phyloP scores from a whole-genome alignment of 1,284 basidiomycete species.

The Wolfiporia cocos region DNA sequence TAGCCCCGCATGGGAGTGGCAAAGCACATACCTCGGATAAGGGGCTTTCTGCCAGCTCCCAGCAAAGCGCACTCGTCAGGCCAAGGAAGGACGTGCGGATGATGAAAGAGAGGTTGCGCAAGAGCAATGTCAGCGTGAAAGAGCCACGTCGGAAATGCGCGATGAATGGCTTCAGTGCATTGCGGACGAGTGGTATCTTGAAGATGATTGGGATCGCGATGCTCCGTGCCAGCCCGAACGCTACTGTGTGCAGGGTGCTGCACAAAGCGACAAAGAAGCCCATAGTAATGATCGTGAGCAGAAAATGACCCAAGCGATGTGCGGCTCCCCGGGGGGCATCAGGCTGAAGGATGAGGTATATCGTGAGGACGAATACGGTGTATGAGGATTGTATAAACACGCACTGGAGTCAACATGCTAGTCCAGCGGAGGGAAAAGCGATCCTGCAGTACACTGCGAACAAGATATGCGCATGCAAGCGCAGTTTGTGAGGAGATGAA shows the following conservation, averaged over 20 bases:
- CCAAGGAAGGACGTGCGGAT: constrained; percentile 43
- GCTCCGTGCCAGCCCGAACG: constrained; percentile 40
- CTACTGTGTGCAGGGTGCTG: constrained; percentile 30
- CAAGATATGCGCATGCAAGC: constrained; percentile 37
- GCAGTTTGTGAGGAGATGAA: constrained; percentile 45
- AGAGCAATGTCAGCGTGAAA: constrained; percentile 45
- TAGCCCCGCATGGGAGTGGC: not conserved
- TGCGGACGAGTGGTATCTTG: constrained; percentile 43
- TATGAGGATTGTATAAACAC: not conserved
- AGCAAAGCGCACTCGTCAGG: constrained; percentile 41
- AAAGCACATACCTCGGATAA: constrained; percentile 45
- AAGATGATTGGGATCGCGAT: constrained; percentile 45
- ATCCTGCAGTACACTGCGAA: constrained; percentile 53
- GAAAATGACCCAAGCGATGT: constrained; percentile 25
- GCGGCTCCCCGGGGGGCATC: constrained; percentile 5
- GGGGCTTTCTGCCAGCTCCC: constrained; percentile 56
- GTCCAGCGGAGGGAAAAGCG: constrained; percentile 49
- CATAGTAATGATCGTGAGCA: constrained; percentile 32
- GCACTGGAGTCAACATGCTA: constrained; percentile 12
- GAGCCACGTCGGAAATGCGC: constrained; percentile 56
- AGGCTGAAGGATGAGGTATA: not conserved
- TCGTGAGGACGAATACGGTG: not conserved
- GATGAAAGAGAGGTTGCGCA: constrained; percentile 39
- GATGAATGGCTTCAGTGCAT: constrained; percentile 48
- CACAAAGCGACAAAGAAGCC: constrained; percentile 35